These are phyloP conservation scores for Penicillium sp. DNA, from an alignment of 2,329 filamentous ascomycete species.

Conservation along the genomic window DNA sequence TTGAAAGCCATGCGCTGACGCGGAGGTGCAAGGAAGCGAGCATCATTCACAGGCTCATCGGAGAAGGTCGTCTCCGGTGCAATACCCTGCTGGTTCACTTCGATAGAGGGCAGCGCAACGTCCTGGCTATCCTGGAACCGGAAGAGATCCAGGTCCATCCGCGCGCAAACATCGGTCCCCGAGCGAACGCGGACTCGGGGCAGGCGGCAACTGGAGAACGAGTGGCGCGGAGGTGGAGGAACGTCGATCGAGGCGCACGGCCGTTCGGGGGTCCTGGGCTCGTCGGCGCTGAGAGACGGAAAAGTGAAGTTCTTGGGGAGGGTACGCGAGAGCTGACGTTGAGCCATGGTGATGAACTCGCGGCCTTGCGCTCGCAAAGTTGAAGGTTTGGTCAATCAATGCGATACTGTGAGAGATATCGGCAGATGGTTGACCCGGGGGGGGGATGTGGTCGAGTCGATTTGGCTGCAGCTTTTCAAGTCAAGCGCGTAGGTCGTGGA, in stretches of 20 bases:
- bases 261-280: conserved; percentile 44
- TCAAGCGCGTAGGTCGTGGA: conserved; percentile 16
- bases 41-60: conserved; percentile 27
- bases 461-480: conserved; percentile 7
- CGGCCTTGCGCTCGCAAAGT: conserved; percentile 4
- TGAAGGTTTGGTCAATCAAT: background rate
- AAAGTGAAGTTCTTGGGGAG: conserved; percentile 48
- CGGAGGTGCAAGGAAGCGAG: conserved; percentile 39
- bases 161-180: conserved; percentile 36
- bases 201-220: conserved; percentile 39
- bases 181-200: conserved; percentile 39
- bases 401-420: background rate
- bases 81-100: conserved; percentile 32
- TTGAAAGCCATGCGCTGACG: conserved; percentile 37
- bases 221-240: conserved; percentile 45
- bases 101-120: conserved; percentile 43
- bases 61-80: conserved; percentile 25
- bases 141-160: conserved; percentile 35
- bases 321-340: conserved; percentile 43
- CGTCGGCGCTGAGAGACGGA: conserved; percentile 30
- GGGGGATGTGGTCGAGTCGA: background rate
- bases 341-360: conserved; percentile 27
- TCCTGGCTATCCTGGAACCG: conserved; percentile 33
- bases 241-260: conserved; percentile 36
- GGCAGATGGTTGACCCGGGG: background rate